Base-by-base conservation (phyloP, 176 grass and related monocot genomes). In the Eragrostis nindensis region DNA sequence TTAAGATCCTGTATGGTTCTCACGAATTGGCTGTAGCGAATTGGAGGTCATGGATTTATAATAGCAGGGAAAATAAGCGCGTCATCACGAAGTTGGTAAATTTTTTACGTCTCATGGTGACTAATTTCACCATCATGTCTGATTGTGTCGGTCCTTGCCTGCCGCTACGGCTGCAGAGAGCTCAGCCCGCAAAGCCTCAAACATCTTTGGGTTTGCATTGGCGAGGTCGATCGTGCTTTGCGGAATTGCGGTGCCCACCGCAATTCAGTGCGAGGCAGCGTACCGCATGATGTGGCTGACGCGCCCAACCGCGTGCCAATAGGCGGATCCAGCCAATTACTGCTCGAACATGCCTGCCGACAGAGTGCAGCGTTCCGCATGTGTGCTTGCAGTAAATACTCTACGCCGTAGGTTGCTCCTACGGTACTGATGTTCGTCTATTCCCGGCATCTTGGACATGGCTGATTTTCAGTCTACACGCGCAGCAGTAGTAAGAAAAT, bases 311-410 rank as follows among this genome's bases (percentile, higher is more conserved):
- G 32, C 21, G 72, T 24, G 73, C 36, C 53, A 13, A 40, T 41
- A 32, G 5, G 11, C 48, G 36, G 22, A 32, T 26, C 69, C 42
- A 70, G 15, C 25, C 29, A n/a, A 40, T 55, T n/a, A 13, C 71
- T 73, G 19, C 52, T 9, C n/a, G 8, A 62, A 76, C 55, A 18
- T 76, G 73, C 18, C 30, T 19, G 18, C 70, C 21, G 49, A 39
- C 74, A 18, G 9, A 14, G 22, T 14, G n/a, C 41, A 2, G 19
- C 38, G 19, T 15, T 7, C 17, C 10, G 68, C 68, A 29, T 62
- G 74, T 45, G 74, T 76, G 74, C 22, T 62, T 27, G 55, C 73
- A 27, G 73, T 44, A 24, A 75, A 17, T 59, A 57, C 72, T 29
- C 0, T 19, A 54, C 18, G 19, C 52, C 7, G 9, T 9, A 63